Evolutionary conservation across 2,329 filamentous ascomycete genomes (phyloP), one percentile per base, ranked within the genome.

Genomic region (Ceratocystis ficicola): DNA sequence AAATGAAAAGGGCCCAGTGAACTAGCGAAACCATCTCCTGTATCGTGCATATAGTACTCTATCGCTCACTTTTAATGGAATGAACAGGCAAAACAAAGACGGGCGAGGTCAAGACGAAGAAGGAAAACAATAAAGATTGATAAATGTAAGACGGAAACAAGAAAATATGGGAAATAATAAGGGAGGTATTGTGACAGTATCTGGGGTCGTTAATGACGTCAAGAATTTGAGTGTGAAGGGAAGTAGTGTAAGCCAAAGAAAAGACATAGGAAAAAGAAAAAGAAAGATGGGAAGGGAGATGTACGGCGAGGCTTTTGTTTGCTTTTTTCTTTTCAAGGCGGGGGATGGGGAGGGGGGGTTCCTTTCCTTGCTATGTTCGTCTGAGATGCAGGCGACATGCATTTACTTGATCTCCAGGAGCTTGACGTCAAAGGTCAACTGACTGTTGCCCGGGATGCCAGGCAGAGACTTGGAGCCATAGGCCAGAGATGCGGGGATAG

Each of bases 361-460:
- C 41, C 61, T 48, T 48, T 50, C 28, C 20, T 63, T 30, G 28
- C n/a, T 20, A 10, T 30, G 22, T 48, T 30, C 30, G 46, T 32
- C 28, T 28, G 48, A 50, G 44, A 12, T 32, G 17, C 22, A 22
- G 20, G 36, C 36, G 36, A 41, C 3, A 44, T 17, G 36, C 22
- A 67, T 77, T 80, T 86, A 92, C 81, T 91, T 91, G 77, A 91
- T 89, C 77, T 88, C 86, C 65, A 93, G 79, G 65, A 92, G 80
- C 82, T 93, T 94, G 72, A 94, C 82, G 76, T 99, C 95, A 76
- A 99, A 99, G 75, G 88, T 84, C 76, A 99, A 79, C 71, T 87
- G 90, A 76, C 90, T 93, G 84, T 97, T 96, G 72, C 82, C 83
- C 28, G 94, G 94, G 72, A 99, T 97, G 70, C 88, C 91, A 63